phyloP scores from a whole-genome alignment of 345 rosid genomes.

The rapeseed (Brassica napus) region DNA sequence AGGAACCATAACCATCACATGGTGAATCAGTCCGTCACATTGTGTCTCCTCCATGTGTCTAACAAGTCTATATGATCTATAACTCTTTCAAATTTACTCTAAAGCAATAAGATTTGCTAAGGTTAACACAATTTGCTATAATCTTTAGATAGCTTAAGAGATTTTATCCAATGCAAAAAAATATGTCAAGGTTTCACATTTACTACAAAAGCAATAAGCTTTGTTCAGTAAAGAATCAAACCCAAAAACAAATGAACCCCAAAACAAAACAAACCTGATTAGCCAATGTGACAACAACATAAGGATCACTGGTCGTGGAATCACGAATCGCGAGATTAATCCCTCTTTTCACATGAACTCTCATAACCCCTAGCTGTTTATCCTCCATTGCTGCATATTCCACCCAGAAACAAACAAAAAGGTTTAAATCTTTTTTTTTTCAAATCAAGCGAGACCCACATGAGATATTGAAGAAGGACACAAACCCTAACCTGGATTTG shows the following conservation, averaged over 20 bases:
- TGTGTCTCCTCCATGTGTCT: constrained; percentile 3
- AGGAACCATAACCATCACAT: constrained; percentile 23
- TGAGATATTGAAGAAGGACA: constrained; percentile 12
- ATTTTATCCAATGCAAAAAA: too few relatives aligned
- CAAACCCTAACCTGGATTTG: constrained; percentile 19
- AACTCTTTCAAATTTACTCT: background rate
- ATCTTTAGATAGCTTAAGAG: too few relatives aligned
- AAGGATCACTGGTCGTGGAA: constrained; percentile 55
- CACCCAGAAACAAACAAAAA: background rate
- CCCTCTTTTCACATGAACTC: constrained; percentile 50
- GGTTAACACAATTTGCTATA: too few relatives aligned
- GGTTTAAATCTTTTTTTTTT: background rate
- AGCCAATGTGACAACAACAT: constrained; percentile 48
- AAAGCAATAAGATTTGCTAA: background rate
- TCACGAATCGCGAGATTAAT: constrained; percentile 53
- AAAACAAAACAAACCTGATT: constrained; percentile 42
- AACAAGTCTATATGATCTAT: background rate
- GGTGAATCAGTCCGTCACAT: constrained; percentile 12
- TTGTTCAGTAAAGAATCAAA: background rate
- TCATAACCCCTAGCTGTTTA: constrained; percentile 45
- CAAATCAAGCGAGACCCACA: constrained; percentile 11
- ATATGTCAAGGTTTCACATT: background rate
- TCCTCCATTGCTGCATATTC: constrained; percentile 45
- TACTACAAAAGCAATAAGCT: background rate
- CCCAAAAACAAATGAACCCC: background rate